Base-by-base conservation (phyloP, 768 basidiomycete genomes). In the Boletus sensibilis region DNA sequence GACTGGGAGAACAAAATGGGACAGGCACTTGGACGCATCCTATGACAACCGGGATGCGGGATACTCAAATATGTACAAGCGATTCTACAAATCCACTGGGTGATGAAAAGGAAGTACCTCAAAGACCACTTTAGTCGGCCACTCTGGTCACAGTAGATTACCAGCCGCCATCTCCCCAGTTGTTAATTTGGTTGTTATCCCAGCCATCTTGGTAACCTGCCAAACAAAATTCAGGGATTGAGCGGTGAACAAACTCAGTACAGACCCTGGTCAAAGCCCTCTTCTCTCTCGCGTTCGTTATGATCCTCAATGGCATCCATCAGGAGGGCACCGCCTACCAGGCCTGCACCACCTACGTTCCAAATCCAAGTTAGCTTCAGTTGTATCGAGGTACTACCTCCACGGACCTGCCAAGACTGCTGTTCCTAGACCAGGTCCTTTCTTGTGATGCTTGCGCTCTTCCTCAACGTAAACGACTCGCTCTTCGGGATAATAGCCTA, bases 321-420 rank as follows among this genome's bases (percentile, higher is more conserved):
- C 38, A 88, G 63, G 42, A 89, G 68, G 3, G 74, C 72, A 55
- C 88, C 88, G 38, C 82, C 87, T n/a, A 86, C 65, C n/a, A 88
- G 67, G 55, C 85, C 88, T 16, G 76, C 87, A 63, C 81, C 87
- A 60, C 78, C 86, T 80, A 57, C 52, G 25, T 50, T 50, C 18
- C 52, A 33, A 43, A 38, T 37, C 29, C 37, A 23, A 34, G 57
- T 62, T 23, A 59, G 56, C 13, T 27, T 44, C 18, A 27, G 29
- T 40, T 12, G 35, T 21, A 45, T 39, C 50, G 33, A 50, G 39
- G 38, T 29, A 41, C 44, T 21, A 16, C 53, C 5, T 44, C 21
- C 3, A 66, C 76, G 46, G 48, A 83, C 82, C 83, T 46, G 77
- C 78, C 51, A 75, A 64, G 6, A 80, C 48, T 37, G 75, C 71